These are phyloP conservation scores for Drosera capensis DNA, from an alignment of 148 eudicot genomes.

Conservation along the genomic window DNA sequence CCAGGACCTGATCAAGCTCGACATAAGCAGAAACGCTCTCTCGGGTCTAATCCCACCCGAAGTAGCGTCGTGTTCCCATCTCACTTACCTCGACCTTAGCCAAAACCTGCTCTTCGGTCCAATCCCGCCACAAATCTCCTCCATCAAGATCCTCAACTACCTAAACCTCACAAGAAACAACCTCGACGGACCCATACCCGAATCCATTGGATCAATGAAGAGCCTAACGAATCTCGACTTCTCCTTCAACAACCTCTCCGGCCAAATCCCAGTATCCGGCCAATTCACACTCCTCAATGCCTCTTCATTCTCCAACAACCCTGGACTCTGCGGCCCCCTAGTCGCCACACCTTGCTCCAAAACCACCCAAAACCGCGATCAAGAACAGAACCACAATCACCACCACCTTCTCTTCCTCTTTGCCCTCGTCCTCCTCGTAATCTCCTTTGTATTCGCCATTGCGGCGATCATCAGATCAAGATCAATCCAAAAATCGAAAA, in stretches of 20 bases:
- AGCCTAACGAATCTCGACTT: constrained; percentile 86
- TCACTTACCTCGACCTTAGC: constrained; percentile 79
- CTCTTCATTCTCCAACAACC: constrained; percentile 71
- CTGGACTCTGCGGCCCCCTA: constrained; percentile 53
- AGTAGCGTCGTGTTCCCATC: constrained; percentile 49
- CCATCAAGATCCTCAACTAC: constrained; percentile 46
- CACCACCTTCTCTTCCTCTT: too few relatives aligned
- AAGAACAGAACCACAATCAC: constrained; percentile 58
- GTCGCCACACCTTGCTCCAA: constrained; percentile 47
- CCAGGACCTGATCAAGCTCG: constrained; percentile 39
- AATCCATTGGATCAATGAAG: constrained; percentile 58
- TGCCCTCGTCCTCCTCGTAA: constrained; percentile 49
- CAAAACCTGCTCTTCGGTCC: constrained; percentile 65
- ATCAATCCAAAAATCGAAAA: constrained; percentile 32
- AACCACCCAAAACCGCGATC: constrained; percentile 16
- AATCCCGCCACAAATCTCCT: constrained; percentile 57
- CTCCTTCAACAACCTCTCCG: constrained; percentile 74
- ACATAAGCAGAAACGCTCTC: constrained; percentile 41
- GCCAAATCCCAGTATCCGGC: constrained; percentile 60
- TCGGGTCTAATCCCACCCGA: constrained; percentile 55
- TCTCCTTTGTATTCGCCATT: constrained; percentile 55
- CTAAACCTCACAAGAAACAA: constrained; percentile 72
- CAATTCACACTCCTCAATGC: constrained; percentile 67
- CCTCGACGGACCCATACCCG: constrained; percentile 48
- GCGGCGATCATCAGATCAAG: constrained; percentile 64